Evolutionary conservation across 2,329 filamentous ascomycete genomes (phyloP).

Genomic region (Xylariaceae sp.): DNA sequence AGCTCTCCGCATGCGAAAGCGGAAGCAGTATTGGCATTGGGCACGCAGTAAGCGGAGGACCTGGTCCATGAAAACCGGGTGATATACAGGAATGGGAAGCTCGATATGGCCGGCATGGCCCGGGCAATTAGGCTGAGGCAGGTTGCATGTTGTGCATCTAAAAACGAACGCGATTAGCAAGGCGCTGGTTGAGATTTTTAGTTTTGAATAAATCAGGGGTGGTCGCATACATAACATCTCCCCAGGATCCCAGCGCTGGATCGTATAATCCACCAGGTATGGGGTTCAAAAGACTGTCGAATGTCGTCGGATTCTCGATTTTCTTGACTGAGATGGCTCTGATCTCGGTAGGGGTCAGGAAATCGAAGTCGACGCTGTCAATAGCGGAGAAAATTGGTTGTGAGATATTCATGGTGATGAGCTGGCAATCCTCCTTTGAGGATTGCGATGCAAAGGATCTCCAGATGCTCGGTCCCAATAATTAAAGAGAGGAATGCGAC

Average conservation of each 20-base stretch:
- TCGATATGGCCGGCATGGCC: slow-evolving; percentile 96
- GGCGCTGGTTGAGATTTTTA: background rate
- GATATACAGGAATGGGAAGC: slow-evolving; percentile 87
- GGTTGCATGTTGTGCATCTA: slow-evolving; percentile 89
- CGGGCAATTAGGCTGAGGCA: slow-evolving; percentile 75
- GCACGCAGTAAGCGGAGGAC: slow-evolving; percentile 78
- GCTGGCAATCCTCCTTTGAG: slow-evolving; percentile 18
- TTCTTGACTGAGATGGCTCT: slow-evolving; percentile 85
- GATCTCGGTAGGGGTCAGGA: slow-evolving; percentile 79
- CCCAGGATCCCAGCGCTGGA: slow-evolving; percentile 83
- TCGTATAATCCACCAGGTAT: slow-evolving; percentile 90
- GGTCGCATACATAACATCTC: slow-evolving; percentile 67
- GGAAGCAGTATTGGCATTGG: slow-evolving; percentile 87
- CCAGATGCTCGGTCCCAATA: background rate
- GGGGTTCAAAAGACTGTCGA: slow-evolving; percentile 86
- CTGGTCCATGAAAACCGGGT: slow-evolving; percentile 95
- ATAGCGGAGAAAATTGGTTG: slow-evolving; percentile 82
- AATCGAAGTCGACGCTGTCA: slow-evolving; percentile 82
- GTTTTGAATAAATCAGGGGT: background rate
- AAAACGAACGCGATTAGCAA: slow-evolving; percentile 3
- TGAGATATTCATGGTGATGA: slow-evolving; percentile 60
- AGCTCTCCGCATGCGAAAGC: slow-evolving; percentile 72
- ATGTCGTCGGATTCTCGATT: slow-evolving; percentile 91
- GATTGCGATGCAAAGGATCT: slow-evolving; percentile 12
- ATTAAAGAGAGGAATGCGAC: background rate